A percentile compares a stretch with the other conserved stretches of the same genome.
Conservation (phyloP, 768 basidiomycete genomes). For the Dentipellis sp. region DNA sequence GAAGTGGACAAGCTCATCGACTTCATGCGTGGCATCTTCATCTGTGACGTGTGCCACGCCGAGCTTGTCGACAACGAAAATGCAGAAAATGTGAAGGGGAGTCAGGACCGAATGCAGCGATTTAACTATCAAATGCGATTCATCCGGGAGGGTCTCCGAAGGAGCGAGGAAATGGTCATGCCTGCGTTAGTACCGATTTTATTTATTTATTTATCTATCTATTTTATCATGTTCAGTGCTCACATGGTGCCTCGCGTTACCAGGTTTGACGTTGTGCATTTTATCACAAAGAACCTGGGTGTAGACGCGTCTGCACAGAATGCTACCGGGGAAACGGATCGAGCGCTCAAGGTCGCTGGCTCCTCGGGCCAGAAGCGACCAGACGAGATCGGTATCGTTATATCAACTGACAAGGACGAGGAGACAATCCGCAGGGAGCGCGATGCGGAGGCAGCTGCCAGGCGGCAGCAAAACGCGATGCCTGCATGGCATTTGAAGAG, state of each 20-base stretch:
- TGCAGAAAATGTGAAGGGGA: conserved; percentile 72
- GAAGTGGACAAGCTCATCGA: conserved; percentile 84
- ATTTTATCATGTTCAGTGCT: not conserved
- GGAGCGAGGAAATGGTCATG: conserved; percentile 79
- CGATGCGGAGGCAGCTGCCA: conserved; percentile 75
- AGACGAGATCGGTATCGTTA: conserved; percentile 79
- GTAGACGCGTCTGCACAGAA: conserved; percentile 55
- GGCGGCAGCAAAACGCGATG: conserved; percentile 83
- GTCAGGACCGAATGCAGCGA: conserved; percentile 91
- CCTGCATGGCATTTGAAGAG: conserved; percentile 95
- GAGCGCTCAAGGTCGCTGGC: conserved; percentile 68
- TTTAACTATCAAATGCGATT: conserved; percentile 89
- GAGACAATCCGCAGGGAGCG: conserved; percentile 62
- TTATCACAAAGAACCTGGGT: conserved; percentile 64
- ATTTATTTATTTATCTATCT: not conserved
- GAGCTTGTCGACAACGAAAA: conserved; percentile 92
- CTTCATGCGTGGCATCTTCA: conserved; percentile 49
- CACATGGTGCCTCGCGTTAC: not conserved
- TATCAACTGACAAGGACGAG: conserved; percentile 86
- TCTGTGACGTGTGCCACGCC: conserved; percentile 81
- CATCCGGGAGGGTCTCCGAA: conserved; percentile 79
- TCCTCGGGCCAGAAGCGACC: conserved; percentile 45
- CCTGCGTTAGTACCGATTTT: conserved; percentile 51
- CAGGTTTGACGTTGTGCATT: conserved; percentile 76
- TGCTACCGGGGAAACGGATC: conserved; percentile 33